A percentile compares a stretch with the other conserved stretches of the same genome.
phyloP scores from a whole-genome alignment of 2,329 filamentous ascomycete species.

The Talaromyces piceae region DNA sequence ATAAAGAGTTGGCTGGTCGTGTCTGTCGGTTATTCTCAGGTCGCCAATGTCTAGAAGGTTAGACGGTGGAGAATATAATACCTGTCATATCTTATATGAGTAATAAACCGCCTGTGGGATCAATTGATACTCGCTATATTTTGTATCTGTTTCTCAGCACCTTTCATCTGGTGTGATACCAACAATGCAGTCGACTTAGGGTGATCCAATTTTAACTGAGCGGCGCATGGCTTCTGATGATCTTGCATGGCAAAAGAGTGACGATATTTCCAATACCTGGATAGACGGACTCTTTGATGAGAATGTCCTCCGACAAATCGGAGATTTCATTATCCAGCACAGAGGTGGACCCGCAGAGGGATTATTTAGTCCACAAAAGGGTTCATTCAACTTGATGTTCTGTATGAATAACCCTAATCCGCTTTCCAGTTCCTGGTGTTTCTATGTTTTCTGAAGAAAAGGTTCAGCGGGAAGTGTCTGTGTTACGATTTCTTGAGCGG shows the following conservation, averaged over 20 bases:
- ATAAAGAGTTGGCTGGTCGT: too few relatives aligned
- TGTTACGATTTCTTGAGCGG: conserved; percentile 19
- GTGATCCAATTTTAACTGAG: conserved; percentile 1
- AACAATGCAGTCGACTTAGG: conserved; percentile 1
- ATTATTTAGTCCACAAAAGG: conserved; percentile 11
- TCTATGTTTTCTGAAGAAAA: conserved; percentile 22
- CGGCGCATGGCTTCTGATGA: conserved; percentile 16
- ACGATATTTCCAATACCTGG: conserved; percentile 11
- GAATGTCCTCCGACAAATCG: conserved; percentile 6
- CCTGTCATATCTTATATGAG: too few relatives aligned
- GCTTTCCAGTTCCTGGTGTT: conserved; percentile 22
- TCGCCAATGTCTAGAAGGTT: too few relatives aligned
- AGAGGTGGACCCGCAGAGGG: background rate
- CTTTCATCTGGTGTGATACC: too few relatives aligned
- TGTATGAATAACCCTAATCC: conserved; percentile 23
- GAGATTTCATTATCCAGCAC: conserved; percentile 13
- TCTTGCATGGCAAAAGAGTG: conserved; percentile 13
- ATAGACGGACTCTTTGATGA: conserved; percentile 8
- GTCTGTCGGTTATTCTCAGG: too few relatives aligned
- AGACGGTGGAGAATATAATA: too few relatives aligned
- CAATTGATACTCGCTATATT: too few relatives aligned
- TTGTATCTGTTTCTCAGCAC: too few relatives aligned
- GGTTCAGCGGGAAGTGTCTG: conserved; percentile 20
- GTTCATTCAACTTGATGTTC: conserved; percentile 27
- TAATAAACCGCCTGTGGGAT: too few relatives aligned